Percentiles rank a stretch among this genome's conserved stretches.
phyloP scores from a whole-genome alignment of 2,329 filamentous ascomycete genomes.

The Zymoseptoria ardabiliae region DNA sequence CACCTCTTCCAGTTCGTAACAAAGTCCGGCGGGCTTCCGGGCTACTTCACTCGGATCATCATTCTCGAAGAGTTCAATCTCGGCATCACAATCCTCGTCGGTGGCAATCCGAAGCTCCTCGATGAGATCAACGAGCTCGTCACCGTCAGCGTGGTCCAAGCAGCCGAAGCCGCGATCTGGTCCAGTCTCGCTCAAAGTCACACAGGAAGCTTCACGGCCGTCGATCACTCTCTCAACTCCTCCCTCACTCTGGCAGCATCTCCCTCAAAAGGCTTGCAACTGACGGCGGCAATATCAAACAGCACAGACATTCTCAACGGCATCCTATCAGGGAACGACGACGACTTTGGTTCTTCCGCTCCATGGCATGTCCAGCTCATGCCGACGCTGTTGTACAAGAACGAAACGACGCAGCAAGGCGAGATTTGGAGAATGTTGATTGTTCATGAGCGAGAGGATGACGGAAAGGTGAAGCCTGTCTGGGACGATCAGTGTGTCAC shows the following conservation, averaged over 20 bases:
- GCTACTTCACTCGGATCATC: conserved; percentile 36
- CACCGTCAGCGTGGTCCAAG: conserved; percentile 24
- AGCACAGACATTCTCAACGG: conserved; percentile 18
- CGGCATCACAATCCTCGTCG: conserved; percentile 36
- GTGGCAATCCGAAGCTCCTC: conserved; percentile 15
- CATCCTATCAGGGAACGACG: conserved; percentile 1
- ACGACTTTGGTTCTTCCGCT: background rate
- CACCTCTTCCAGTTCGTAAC: conserved; percentile 30
- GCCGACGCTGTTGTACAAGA: conserved; percentile 23
- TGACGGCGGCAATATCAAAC: conserved; percentile 22
- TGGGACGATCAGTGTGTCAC: conserved; percentile 22
- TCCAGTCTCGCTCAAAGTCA: conserved; percentile 10
- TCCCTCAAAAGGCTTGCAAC: conserved; percentile 14
- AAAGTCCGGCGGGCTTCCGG: conserved; percentile 38
- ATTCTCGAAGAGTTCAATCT: conserved; percentile 39
- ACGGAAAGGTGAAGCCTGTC: conserved; percentile 1
- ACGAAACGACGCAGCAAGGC: conserved; percentile 18
- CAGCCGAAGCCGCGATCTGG: conserved; percentile 28
- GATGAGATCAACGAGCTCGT: conserved; percentile 26
- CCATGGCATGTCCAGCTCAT: conserved; percentile 21
- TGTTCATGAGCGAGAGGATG: conserved; percentile 11
- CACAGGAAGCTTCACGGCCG: conserved; percentile 13
- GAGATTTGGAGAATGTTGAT: conserved; percentile 24
- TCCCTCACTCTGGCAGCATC: conserved; percentile 14
- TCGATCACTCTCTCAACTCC: conserved; percentile 17